Conservation (phyloP, 495 filamentous ascomycete species). For the Choiromyces venosus region DNA sequence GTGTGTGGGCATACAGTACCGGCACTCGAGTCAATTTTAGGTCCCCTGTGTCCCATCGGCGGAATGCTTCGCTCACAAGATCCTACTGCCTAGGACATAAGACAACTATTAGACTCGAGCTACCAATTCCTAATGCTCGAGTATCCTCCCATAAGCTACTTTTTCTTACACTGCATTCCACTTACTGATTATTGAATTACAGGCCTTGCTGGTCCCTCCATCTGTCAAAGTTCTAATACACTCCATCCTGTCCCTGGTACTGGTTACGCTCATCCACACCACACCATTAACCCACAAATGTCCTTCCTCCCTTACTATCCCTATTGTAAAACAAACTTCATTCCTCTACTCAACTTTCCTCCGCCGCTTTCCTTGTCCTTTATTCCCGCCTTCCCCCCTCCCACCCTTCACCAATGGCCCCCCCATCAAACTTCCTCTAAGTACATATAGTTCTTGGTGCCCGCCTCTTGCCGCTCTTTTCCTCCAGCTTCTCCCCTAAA, state of each 20-base stretch:
- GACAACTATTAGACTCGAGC: background rate
- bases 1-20: background rate
- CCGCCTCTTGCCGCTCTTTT: constrained; percentile 35
- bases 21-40: background rate
- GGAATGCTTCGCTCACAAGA: background rate
- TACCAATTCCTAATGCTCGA: background rate
- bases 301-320: constrained; percentile 30
- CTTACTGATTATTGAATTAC: background rate
- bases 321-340: constrained; percentile 26
- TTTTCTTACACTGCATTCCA: background rate
- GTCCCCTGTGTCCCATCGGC: background rate
- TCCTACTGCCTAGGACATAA: background rate
- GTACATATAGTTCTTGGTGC: constrained; percentile 39
- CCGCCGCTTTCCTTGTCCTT: constrained; percentile 6
- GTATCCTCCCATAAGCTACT: constrained; percentile 1
- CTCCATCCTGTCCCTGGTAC: background rate
- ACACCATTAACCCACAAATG: background rate
- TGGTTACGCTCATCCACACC: background rate
- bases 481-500: constrained; percentile 32
- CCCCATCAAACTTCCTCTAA: constrained; percentile 8
- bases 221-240: background rate
- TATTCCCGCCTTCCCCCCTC: constrained; percentile 10
- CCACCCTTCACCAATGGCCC: constrained; percentile 9
- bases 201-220: background rate
- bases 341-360: constrained; percentile 18